phyloP scores from a whole-genome alignment of 225 moss, liverwort and hornwort species.

The Anthoceros angustus region DNA sequence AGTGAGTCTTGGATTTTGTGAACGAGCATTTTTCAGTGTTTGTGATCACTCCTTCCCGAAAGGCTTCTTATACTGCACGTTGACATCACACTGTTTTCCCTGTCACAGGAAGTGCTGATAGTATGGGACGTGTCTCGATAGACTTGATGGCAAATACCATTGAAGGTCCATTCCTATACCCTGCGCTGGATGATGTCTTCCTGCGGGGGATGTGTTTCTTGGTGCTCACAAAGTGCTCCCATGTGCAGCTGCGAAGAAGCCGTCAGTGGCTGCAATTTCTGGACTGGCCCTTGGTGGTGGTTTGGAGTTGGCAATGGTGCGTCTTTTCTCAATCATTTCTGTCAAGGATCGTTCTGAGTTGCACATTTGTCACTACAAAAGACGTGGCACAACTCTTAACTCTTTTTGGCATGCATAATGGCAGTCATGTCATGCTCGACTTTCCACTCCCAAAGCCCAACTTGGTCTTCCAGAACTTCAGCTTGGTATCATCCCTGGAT shows the following conservation, averaged over 20 bases:
- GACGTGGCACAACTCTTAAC: neutral
- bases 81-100: neutral
- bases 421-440: slow-evolving; percentile 83
- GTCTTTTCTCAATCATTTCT: neutral
- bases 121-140: slow-evolving; percentile 41
- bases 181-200: neutral
- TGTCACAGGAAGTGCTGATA: slow-evolving; percentile 31
- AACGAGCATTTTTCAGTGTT: neutral
- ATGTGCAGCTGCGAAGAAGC: slow-evolving; percentile 64
- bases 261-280: slow-evolving; percentile 91
- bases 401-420: slow-evolving; percentile 7
- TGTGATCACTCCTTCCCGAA: neutral
- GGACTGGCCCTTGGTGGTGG: slow-evolving; percentile 98
- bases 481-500: slow-evolving; percentile 93
- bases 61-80: neutral
- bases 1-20: slow-evolving; percentile 20
- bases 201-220: neutral
- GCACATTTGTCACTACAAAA: neutral
- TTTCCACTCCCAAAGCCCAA: slow-evolving; percentile 82
- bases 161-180: slow-evolving; percentile 27
- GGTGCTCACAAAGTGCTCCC: neutral
- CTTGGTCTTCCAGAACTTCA: slow-evolving; percentile 91
- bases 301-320: slow-evolving; percentile 89
- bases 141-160: slow-evolving; percentile 76
- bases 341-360: neutral